phyloP scores from a whole-genome alignment of 2,329 filamentous ascomycete species.

The Fusarium sp. region DNA sequence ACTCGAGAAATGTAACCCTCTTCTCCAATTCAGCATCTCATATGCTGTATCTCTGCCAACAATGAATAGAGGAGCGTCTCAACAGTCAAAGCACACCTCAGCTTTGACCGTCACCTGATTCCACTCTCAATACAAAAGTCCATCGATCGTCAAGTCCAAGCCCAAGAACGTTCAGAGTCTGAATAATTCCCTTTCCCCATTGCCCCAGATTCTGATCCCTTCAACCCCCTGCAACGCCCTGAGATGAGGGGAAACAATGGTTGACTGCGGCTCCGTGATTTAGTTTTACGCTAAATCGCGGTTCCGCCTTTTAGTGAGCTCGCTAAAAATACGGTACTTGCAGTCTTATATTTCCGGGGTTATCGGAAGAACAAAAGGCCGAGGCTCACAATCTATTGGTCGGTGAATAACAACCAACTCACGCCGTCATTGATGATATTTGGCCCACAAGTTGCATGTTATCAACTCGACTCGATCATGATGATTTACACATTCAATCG shows the following conservation, averaged over 20 bases:
- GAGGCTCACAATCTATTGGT: neutral
- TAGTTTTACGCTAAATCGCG: slow-evolving; percentile 39
- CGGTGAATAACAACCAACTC: neutral
- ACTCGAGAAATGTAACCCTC: neutral
- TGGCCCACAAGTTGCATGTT: slow-evolving; percentile 6
- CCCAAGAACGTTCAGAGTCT: neutral
- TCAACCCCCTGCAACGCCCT: neutral
- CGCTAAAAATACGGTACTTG: neutral
- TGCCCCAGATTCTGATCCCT: slow-evolving; percentile 7
- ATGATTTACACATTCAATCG: slow-evolving; percentile 10
- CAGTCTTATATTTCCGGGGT: neutral
- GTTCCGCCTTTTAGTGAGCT: slow-evolving; percentile 38
- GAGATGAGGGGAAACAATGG: slow-evolving; percentile 33
- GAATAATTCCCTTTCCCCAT: slow-evolving; percentile 7
- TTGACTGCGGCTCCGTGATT: slow-evolving; percentile 41
- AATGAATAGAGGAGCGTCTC: neutral
- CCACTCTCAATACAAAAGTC: neutral
- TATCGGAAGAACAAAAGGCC: slow-evolving; percentile 16
- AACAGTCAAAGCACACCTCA: neutral
- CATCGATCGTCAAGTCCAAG: neutral
- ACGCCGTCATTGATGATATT: slow-evolving; percentile 25
- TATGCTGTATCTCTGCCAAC: neutral
- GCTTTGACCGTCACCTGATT: neutral
- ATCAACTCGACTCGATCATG: slow-evolving; percentile 5
- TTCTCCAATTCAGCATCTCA: neutral